Percentiles rank a stretch among this genome's conserved stretches.
These are phyloP conservation scores for Gryganskiella cystojenkinii DNA, from an alignment of 192 early-diverging fungal genomes.

Conservation along the genomic window DNA sequence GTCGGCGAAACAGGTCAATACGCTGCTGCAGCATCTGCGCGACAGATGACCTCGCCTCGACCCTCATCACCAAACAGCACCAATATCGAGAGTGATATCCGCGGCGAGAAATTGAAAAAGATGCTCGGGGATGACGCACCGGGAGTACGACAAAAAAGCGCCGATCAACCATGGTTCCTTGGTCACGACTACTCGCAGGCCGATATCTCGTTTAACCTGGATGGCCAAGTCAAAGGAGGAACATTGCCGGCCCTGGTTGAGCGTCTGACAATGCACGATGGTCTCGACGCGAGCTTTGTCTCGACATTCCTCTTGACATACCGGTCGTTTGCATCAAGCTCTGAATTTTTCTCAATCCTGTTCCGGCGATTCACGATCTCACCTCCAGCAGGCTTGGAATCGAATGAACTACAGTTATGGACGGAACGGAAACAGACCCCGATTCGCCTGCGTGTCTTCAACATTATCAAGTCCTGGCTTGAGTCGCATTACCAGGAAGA, in stretches of 20 bases:
- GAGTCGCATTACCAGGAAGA: conserved; percentile 89
- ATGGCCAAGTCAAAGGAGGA: conserved; percentile 91
- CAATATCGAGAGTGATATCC: conserved; percentile 17
- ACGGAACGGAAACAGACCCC: conserved; percentile 86
- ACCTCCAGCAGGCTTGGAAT: conserved; percentile 73
- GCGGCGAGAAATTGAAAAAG: conserved; percentile 60
- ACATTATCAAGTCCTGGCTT: conserved; percentile 96
- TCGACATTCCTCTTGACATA: conserved; percentile 94
- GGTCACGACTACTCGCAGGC: conserved; percentile 77
- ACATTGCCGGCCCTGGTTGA: conserved; percentile 88
- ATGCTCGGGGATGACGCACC: conserved; percentile 70
- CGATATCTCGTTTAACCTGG: conserved; percentile 86
- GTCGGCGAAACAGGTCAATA: conserved; percentile 25
- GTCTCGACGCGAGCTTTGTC: conserved; percentile 82
- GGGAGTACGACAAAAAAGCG: conserved; percentile 26
- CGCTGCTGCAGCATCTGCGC: conserved; percentile 48
- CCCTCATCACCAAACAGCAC: neutral
- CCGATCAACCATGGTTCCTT: conserved; percentile 80
- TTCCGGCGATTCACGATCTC: conserved; percentile 81
- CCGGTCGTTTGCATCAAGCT: conserved; percentile 88
- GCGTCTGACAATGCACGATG: conserved; percentile 91
- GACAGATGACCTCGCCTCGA: conserved; percentile 27
- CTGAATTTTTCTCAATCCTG: conserved; percentile 80
- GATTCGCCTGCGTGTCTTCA: conserved; percentile 94
- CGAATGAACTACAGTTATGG: conserved; percentile 81